Percentiles rank a stretch among this genome's conserved stretches.
phyloP scores from a whole-genome alignment of 1,284 basidiomycete genomes.

The Boletus semigastroideus region DNA sequence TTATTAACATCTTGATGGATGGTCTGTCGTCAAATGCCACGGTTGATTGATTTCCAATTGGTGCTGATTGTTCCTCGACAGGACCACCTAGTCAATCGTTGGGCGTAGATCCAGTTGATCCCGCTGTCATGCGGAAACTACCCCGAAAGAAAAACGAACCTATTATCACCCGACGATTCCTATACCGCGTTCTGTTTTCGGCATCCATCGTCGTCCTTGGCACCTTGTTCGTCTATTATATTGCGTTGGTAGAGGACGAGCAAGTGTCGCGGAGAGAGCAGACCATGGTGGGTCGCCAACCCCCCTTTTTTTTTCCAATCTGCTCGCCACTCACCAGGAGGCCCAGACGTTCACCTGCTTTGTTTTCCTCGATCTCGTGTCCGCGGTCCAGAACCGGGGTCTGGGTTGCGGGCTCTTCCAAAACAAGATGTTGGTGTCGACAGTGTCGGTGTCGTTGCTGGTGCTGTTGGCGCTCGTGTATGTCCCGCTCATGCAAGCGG shows the following conservation, averaged over 20 bases:
- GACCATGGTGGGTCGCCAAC: constrained; percentile 73
- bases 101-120: constrained; percentile 95
- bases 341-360: constrained; percentile 92
- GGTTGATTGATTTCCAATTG: background rate
- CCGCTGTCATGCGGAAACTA: constrained; percentile 85
- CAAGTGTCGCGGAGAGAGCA: constrained; percentile 84
- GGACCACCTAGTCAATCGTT: constrained; percentile 95
- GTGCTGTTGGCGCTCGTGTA: constrained; percentile 88
- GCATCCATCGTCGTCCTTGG: constrained; percentile 89
- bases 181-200: constrained; percentile 85
- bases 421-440: constrained; percentile 89
- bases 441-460: constrained; percentile 81
- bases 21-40: constrained; percentile 50
- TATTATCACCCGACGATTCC: constrained; percentile 75
- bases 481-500: constrained; percentile 83
- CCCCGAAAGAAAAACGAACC: constrained; percentile 88
- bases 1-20: constrained; percentile 99
- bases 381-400: constrained; percentile 92
- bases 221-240: constrained; percentile 86
- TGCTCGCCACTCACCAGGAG: background rate
- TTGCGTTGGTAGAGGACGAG: constrained; percentile 75
- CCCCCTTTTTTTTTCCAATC: background rate
- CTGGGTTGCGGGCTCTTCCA: constrained; percentile 75
- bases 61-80: constrained; percentile 29
- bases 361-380: constrained; percentile 95